Evolutionary conservation across 345 rosid species (phyloP), one percentile per base, ranked within the genome.

Genomic region (Sisymbrium altissimum): DNA sequence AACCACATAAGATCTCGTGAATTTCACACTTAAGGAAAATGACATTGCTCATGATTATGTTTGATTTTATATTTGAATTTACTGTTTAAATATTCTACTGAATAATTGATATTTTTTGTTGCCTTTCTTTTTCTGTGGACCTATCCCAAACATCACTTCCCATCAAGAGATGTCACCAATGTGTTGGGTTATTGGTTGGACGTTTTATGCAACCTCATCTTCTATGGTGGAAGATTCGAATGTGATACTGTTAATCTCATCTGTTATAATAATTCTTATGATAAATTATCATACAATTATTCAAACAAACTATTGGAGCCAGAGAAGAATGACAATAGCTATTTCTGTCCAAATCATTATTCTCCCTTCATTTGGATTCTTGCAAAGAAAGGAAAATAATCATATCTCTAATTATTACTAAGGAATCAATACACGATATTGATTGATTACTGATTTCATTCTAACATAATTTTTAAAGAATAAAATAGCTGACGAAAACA

Each of bases 81-180:
- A 1, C 3, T 3, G 1, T 23, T 23, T 23, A 23, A 23, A 23
- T 23, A 23, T 23, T 23, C 25, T n/a, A n/a, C n/a, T n/a, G n/a
- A n/a, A n/a, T n/a, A 23, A 3, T 3, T 23, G 25, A 23, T 23
- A 23, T 25, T 3, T 1, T 11, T 7, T 45, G n/a, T n/a, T n/a
- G n/a, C 3, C 4, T 17, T 45, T 9, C 5, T 9, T 6, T 0
- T 48, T 8, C 6, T 25, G 25, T 15, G 55, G 55, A 50, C 55
- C 30, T 21, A n/a, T 50, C 55, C 12, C 30, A 50, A 13, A 50
- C 63, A 68, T 68, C 69, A 52, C 45, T 75, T 60, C 49, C 48
- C 55, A 75, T 59, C 15, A 75, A 67, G 32, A 68, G 68, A 40
- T 50, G 73, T 67, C 68, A 75, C 79, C 56, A 40, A 60, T 61